Conservation (phyloP, 1,284 basidiomycete species). For the Sanghuangporus weigelae region DNA sequence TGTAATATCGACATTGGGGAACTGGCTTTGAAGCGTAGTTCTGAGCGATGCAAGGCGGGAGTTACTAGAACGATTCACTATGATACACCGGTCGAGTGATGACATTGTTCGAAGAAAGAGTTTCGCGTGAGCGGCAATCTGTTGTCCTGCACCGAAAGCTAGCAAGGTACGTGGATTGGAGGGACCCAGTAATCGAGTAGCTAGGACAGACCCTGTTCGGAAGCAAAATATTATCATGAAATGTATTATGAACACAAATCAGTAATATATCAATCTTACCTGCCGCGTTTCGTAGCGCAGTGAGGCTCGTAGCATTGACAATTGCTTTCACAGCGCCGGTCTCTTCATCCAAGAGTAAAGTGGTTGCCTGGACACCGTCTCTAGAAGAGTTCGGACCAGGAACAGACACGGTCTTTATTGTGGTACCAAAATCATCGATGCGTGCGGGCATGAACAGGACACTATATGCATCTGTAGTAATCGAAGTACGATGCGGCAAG, state of each 20-base stretch:
- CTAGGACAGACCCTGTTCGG: conserved; percentile 63
- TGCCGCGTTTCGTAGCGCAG: conserved; percentile 76
- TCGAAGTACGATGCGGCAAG: conserved; percentile 46
- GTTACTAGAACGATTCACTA: conserved; percentile 62
- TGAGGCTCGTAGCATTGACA: conserved; percentile 71
- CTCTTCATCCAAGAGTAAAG: conserved; percentile 67
- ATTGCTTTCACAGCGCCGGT: conserved; percentile 66
- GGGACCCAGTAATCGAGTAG: conserved; percentile 47
- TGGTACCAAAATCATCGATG: conserved; percentile 40
- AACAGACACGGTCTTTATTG: conserved; percentile 71
- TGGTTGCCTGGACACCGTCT: conserved; percentile 69
- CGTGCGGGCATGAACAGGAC: conserved; percentile 71
- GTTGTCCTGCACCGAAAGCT: conserved; percentile 73
- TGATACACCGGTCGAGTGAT: conserved; percentile 47
- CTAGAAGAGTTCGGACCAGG: conserved; percentile 34
- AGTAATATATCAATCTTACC: conserved; percentile 38
- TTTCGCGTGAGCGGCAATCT: conserved; percentile 59
- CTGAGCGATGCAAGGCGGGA: conserved; percentile 43
- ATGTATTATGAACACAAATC: neutral
- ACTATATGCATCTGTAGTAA: conserved; percentile 46
- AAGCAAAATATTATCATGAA: neutral
- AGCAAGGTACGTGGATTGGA: conserved; percentile 46
- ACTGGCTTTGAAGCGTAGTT: conserved; percentile 32
- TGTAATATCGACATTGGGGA: conserved; percentile 35
- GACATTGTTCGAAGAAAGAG: conserved; percentile 57